A percentile compares a stretch with the other conserved stretches of the same genome.
phyloP scores from a whole-genome alignment of 345 rosid genomes.

The Brassica cretica region DNA sequence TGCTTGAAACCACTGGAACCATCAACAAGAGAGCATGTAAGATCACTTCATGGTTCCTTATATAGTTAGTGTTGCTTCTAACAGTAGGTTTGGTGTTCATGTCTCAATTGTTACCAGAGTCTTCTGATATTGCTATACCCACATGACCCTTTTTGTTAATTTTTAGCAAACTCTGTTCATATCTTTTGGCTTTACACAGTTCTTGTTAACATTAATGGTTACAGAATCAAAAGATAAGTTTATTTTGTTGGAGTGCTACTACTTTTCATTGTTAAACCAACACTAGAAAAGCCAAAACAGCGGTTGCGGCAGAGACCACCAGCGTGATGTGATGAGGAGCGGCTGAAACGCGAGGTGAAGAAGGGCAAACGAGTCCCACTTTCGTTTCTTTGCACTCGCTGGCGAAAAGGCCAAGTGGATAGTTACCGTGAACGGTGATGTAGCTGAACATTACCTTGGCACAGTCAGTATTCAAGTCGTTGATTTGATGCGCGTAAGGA shows the following conservation, averaged over 20 bases:
- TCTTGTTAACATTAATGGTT: slow-evolving; percentile 10
- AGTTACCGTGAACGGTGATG: slow-evolving; percentile 59
- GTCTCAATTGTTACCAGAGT: slow-evolving; percentile 45
- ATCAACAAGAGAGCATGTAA: slow-evolving; percentile 52
- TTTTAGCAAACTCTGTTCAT: slow-evolving; percentile 6
- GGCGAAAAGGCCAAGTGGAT: slow-evolving; percentile 69
- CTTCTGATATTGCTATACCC: slow-evolving; percentile 49
- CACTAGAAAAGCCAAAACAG: slow-evolving; percentile 5
- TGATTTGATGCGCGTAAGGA: slow-evolving; percentile 51
- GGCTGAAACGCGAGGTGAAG: slow-evolving; percentile 16
- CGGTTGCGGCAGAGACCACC: slow-evolving; percentile 10
- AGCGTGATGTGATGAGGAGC: background rate
- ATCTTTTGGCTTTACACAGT: background rate
- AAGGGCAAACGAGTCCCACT: slow-evolving; percentile 56
- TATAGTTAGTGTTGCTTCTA: slow-evolving; percentile 56
- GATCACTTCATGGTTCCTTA: slow-evolving; percentile 46
- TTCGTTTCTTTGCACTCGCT: slow-evolving; percentile 57
- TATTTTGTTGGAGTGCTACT: background rate
- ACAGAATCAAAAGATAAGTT: background rate
- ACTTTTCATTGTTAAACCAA: background rate
- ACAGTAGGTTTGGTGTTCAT: slow-evolving; percentile 44
- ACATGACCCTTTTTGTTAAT: slow-evolving; percentile 41
- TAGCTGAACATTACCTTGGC: slow-evolving; percentile 67
- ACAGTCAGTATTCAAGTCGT: slow-evolving; percentile 55
- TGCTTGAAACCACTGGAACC: slow-evolving; percentile 45